Evolutionary conservation across 2,329 filamentous ascomycete genomes (phyloP).

Genomic region (Botrytis aclada): DNA sequence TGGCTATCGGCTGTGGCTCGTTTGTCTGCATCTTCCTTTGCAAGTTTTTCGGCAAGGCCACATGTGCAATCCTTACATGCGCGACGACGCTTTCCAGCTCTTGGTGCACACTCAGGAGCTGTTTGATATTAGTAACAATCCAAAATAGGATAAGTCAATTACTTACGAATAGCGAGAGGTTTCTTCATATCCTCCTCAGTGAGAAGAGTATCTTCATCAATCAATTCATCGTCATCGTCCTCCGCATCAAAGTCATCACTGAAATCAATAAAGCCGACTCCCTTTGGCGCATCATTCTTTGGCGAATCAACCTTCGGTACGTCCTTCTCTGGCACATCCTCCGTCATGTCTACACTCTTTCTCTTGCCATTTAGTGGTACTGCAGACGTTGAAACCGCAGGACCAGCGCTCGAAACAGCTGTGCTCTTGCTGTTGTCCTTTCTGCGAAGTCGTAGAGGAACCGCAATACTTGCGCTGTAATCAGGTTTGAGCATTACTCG

Average conservation of each 20-base stretch:
- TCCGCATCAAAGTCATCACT: conserved; percentile 48
- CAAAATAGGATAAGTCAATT: not conserved
- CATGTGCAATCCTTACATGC: conserved; percentile 99
- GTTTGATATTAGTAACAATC: conserved; percentile 20
- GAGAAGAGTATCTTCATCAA: conserved; percentile 86
- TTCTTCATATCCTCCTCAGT: conserved; percentile 79
- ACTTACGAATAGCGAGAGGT: conserved; percentile 77
- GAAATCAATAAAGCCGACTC: conserved; percentile 67
- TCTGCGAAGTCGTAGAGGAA: conserved; percentile 52
- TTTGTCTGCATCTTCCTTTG: conserved; percentile 75
- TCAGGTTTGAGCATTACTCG: conserved; percentile 74
- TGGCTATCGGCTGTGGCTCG: conserved; percentile 61
- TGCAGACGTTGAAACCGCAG: conserved; percentile 34
- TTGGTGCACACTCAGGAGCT: conserved; percentile 85
- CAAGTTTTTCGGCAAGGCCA: conserved; percentile 79
- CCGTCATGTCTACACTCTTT: conserved; percentile 31
- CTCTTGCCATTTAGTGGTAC: conserved; percentile 34
- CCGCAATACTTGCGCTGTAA: conserved; percentile 38
- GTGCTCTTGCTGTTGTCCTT: conserved; percentile 52
- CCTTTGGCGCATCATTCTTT: conserved; percentile 42
- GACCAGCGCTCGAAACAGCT: conserved; percentile 40
- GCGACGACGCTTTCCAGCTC: conserved; percentile 81
- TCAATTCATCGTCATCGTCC: conserved; percentile 74
- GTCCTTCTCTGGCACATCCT: conserved; percentile 21
- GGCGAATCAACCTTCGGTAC: not conserved